Base-by-base conservation (phyloP, 1,284 basidiomycete species). In the Testicularia cyperi region DNA sequence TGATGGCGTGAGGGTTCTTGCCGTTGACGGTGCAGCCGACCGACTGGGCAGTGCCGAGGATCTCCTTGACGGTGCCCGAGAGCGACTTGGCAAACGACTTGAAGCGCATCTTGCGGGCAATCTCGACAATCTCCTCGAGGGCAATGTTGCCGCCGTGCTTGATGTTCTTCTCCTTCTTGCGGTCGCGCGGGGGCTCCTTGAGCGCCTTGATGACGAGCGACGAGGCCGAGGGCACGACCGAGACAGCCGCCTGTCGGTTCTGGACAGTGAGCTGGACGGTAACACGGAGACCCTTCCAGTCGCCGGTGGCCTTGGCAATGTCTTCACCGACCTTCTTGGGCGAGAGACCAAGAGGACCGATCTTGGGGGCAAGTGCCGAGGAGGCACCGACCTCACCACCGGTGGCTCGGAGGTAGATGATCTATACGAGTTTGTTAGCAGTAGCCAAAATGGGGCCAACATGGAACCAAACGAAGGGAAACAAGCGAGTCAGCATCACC, bases 271-370 rank as follows among this genome's bases (percentile, higher is more conserved):
- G 86, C 80, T 98, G 92, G 68, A 97, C 91, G 69, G 95, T 99
- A 60, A 99, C 95, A 58, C 92, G 90, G 77, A 98, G 91, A 83
- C 95, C 95, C 82, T 99, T 99, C 95, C 95, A 99, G 80, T 88
- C 88, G 54, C 87, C 85, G 61, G 95, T 97, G 58, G 95, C 94
- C 82, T 99, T 99, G 77, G 95, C 95, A 78, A 99, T 98, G 82
- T 99, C 95, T 89, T 99, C 95, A 82, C 95, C 95, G 81, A 99
- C 92, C 84, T 98, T 98, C 85, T 99, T 99, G 78, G 95, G 94
- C 53, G 95, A 96, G 77, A 99, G 83, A 91, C 94, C 94, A 75
- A 98, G 87, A 82, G 95, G 95, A 86, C 95, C 95, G 79, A 99
- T 97, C 86, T 99, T 99, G 70, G 95, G 95, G 57, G 95, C 95